These are phyloP conservation scores for Pterocarpus macrocarpus DNA, from an alignment of 306 rosid species.

Conservation along the genomic window DNA sequence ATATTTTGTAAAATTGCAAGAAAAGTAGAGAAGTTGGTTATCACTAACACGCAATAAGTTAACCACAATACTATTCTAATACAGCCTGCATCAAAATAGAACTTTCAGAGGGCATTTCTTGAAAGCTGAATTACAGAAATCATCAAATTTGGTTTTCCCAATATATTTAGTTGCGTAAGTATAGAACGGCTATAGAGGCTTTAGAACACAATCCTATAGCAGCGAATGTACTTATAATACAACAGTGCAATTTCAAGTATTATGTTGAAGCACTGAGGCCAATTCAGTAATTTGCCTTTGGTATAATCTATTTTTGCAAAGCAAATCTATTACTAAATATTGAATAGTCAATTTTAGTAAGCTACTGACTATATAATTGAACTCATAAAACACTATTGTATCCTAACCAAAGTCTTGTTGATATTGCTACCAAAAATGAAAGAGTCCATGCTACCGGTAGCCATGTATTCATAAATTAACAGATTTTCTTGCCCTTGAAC, in stretches of 20 bases:
- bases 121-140: background rate
- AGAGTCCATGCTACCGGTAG: constrained; percentile 37
- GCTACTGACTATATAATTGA: background rate
- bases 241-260: constrained; percentile 37
- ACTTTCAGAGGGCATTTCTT: background rate
- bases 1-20: background rate
- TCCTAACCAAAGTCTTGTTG: background rate
- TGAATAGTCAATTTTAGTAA: background rate
- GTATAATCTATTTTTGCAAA: constrained; percentile 44
- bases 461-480: constrained; percentile 42
- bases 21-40: background rate
- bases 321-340: background rate
- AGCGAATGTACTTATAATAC: background rate
- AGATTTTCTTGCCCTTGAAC: constrained; percentile 49
- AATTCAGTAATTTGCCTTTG: constrained; percentile 42
- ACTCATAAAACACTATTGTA: background rate
- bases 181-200: background rate
- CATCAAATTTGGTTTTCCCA: background rate
- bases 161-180: background rate
- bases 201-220: background rate
- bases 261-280: constrained; percentile 59
- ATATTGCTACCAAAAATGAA: constrained; percentile 46
- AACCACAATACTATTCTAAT: background rate
- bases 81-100: background rate
- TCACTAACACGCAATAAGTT: background rate